Evolutionary conservation across 2,329 filamentous ascomycete genomes (phyloP).

Genomic region (Sphaerulina vaccinii): DNA sequence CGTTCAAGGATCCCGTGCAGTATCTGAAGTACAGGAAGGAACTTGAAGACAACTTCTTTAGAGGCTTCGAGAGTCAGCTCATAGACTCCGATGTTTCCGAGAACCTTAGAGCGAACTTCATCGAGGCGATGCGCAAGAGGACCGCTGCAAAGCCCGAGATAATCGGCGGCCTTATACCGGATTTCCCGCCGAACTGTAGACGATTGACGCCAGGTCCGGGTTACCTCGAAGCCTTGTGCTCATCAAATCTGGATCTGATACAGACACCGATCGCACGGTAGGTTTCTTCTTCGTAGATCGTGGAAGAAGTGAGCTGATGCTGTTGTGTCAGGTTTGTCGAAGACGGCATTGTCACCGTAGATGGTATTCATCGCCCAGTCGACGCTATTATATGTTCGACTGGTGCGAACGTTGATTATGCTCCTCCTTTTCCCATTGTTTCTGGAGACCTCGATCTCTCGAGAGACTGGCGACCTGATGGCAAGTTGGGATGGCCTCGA

Average conservation of each 20-base stretch:
- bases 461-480: constrained; percentile 37
- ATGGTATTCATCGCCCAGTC: constrained; percentile 39
- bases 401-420: constrained; percentile 38
- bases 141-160: constrained; percentile 40
- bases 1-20: constrained; percentile 59
- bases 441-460: constrained; percentile 30
- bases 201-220: constrained; percentile 51
- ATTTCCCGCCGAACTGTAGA: constrained; percentile 49
- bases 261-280: constrained; percentile 40
- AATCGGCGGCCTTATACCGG: constrained; percentile 42
- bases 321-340: constrained; percentile 35
- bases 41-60: constrained; percentile 59
- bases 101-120: constrained; percentile 39
- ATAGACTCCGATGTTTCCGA: constrained; percentile 40
- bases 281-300: not conserved
- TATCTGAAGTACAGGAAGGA: constrained; percentile 54
- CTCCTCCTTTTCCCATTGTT: constrained; percentile 36
- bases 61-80: constrained; percentile 43
- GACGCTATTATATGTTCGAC: constrained; percentile 49
- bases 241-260: constrained; percentile 49
- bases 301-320: not conserved
- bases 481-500: constrained; percentile 35
- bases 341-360: constrained; percentile 42
- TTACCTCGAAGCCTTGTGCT: constrained; percentile 51
- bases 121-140: constrained; percentile 42